Evolutionary conservation across 1,139 yeast species (phyloP), one percentile per base, ranked within the genome.

Genomic region (Barnettozyma hawaiiensis): DNA sequence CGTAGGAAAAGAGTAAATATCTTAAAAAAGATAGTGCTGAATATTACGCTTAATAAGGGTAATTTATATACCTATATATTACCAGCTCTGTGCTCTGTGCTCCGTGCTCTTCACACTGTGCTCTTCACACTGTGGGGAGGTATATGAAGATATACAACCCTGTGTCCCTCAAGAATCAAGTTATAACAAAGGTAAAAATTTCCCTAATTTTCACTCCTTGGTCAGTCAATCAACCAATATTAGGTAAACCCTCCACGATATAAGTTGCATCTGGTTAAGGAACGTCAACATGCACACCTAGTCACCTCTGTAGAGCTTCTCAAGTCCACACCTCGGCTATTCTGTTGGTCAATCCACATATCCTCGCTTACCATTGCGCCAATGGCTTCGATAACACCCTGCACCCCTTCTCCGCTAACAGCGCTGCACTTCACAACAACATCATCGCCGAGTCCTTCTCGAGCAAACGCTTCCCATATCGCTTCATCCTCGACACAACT

Each of bases 401-500:
- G 73, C 24, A 87, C 86, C 51, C 82, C 81, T 59, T 77, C 74
- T 3, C 94, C 86, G 3, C 87, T 77, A 64, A 86, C 86, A 11
- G 96, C 96, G 52, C 94, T 82, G 7, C 94, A 85, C 61, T 87
- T 94, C 48, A 79, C 76, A 59, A 79, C 76, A 59, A 81, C 85
- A 11, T 85, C 37, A 22, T 5, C 24, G 2, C 23, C 18, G n/a
- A 21, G 37, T n/a, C 37, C 39, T 19, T 40, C 40, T 8, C 31
- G 36, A 12, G 22, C 19, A 7, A 39, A 23, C 14, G 32, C 40
- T 9, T 57, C 22, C 60, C 60, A 15, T 69, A 85, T 64, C 63
- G 23, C 23, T 2, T 26, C 29, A 6, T 63, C 52, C 29, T 62
- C 70, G 21, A 67, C 46, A 0, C 39, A 27, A 23, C 51, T 52